Base-by-base conservation (phyloP, 495 filamentous ascomycete species). In the Penicillium antarcticum region DNA sequence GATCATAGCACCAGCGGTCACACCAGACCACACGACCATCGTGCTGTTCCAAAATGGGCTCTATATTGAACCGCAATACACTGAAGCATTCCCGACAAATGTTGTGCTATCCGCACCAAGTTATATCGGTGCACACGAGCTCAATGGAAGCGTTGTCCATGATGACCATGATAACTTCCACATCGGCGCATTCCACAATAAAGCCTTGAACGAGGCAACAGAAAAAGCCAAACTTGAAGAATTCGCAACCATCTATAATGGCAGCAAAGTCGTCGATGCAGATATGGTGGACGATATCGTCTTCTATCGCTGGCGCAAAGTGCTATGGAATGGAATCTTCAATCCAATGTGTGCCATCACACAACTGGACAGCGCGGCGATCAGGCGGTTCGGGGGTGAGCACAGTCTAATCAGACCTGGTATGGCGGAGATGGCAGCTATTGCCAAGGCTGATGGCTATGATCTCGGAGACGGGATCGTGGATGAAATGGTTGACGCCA, bases 1-100 rank as follows among this genome's bases (percentile, higher is more conserved):
- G 62, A 92, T 87, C 17, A 88, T 94, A 51, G 89, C 61, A 50
- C 83, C 85, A 63, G 92, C 88, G 42, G 86, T 81, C n/a, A 92
- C 77, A 0, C 72, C 61, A 63, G 26, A 23, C 3, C 56, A 60
- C 31, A 82, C 79, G 0, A 57, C 65, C 0, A 74, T 83, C 37
- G 77, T 80, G 47, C 64, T 83, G 2, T 46, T 80, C 11, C 80
- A 83, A 59, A 83, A 83, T 57, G 79, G 80, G 7, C 74, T 83
- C 42, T 72, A 69, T 10, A 79, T 80, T 52, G 79, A 83, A 57
- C 66, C 72, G 10, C 69, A 73, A 41, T 76, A 75, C 45, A 54
- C 63, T 1, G 41, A 52, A 6, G 46, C 55, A n/a, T 82, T 76
- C 51, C 77, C 79, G 0, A 40, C 49, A 5, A 78, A 78, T 38